Base-by-base conservation (phyloP, 2,329 filamentous ascomycete genomes). In the Aspergillus unguis region DNA sequence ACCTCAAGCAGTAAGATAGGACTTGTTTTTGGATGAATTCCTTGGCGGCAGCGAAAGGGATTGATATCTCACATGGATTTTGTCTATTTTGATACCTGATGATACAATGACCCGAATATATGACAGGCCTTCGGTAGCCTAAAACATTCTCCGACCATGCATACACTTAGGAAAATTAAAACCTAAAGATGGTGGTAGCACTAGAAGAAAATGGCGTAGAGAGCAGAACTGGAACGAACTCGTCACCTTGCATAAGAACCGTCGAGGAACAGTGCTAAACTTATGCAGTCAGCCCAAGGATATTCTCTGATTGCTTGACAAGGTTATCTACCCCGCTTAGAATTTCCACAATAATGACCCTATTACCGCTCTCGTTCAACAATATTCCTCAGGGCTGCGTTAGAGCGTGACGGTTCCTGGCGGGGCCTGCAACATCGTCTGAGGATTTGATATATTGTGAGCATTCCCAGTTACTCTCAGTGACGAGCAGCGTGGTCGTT, bases 1-100 rank as follows among this genome's bases (percentile, higher is more conserved):
- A 59, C 57, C 58, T 73, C 53, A 64, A 69, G 60, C 40, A 62
- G 49, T 69, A 68, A 61, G 63, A 52, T 48, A 26, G 38, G 44
- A 43, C 27, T 27, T 25, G 37, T 43, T 44, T 6, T 25, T 49
- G 47, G 38, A 48, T 52, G 48, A 50, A 46, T n/a, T 32, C 48
- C 43, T 28, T 28, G 31, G 29, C 28, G 45, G 31, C 44, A 45
- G 38, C 36, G 46, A 50, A 49, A 53, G 5, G 17, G 23, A 48
- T 50, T 37, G 29, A 53, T 36, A 46, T 50, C 28, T 41, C 17
- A 43, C 17, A 28, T 17, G 11, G 42, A 48, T 50, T 53, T 49
- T 40, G 36, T 53, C 37, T 41, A 40, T 44, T 32, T 46, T 53
- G 46, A 53, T 53, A 53, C 51, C 51, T 49, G 17, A 53, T 44